Evolutionary conservation across 2,329 filamentous ascomycete species (phyloP), one percentile per base, ranked within the genome.

Genomic region (Arthrinium puccinioides): DNA sequence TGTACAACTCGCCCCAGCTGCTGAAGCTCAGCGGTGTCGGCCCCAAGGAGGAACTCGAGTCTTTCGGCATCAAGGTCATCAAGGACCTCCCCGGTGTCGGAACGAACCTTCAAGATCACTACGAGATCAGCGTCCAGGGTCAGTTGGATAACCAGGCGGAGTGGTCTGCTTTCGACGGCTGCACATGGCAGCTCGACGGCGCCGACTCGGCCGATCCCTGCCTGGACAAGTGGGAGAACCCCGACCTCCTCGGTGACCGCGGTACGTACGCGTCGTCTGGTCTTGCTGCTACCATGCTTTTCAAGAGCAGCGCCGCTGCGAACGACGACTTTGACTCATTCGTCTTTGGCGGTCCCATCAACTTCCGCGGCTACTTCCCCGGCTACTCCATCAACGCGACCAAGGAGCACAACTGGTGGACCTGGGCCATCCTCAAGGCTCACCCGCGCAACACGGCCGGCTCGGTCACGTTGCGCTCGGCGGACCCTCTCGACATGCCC

Each of bases 401-500:
- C 14, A 44, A 44, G 3, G 47, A 55, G 7, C 60, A 42, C 51
- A 61, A 66, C 41, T 64, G 66, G 52, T 67, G 60, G 57, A 54
- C 53, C 13, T 67, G 63, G 61, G 51, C 58, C 4, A 63, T 68
- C 13, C 62, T 79, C 14, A 79, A 81, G 55, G 68, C 72, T 2
- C 75, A 77, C 51, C 64, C 72, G 0, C 67, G 69, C 37, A 80
- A 85, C 42, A 61, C 51, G 1, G 72, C 70, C 6, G 83, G 83
- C 8, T 72, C 68, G 2, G 80, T 87, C 4, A 69, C 57, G 4
- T 70, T 87, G 5, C 64, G 62, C 18, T 82, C 76, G 0, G 62
- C 70, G 0, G 69, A 84, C 49, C 79, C 80, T 0, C 69, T 70
- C 2, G 80, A 83, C 36, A 69, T 70, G n/a, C 81, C 82, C 0